phyloP scores from a whole-genome alignment of 345 rosid genomes.

The Punica granatum region DNA sequence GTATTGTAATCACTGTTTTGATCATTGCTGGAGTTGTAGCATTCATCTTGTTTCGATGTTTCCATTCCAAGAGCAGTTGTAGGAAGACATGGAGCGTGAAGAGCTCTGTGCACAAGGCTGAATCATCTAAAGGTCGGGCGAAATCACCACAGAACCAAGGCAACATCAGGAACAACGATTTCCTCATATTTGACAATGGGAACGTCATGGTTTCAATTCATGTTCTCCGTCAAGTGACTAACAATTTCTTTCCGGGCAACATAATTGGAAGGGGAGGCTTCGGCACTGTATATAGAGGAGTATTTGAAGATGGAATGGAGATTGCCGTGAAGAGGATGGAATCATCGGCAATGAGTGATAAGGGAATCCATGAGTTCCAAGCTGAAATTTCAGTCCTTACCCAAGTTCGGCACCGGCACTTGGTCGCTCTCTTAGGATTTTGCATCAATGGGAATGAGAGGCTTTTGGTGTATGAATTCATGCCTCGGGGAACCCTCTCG shows the following conservation, averaged over 20 bases:
- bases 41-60: constrained; percentile 39
- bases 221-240: constrained; percentile 58
- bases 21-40: constrained; percentile 29
- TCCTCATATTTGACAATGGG: constrained; percentile 45
- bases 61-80: constrained; percentile 25
- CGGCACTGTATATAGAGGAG: constrained; percentile 83
- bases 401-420: constrained; percentile 80
- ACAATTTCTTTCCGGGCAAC: constrained; percentile 55
- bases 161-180: constrained; percentile 27
- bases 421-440: constrained; percentile 80
- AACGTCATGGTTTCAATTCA: constrained; percentile 55
- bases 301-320: constrained; percentile 67
- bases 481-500: constrained; percentile 76
- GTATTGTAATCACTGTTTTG: constrained; percentile 30
- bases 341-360: constrained; percentile 37
- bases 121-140: constrained; percentile 17
- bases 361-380: constrained; percentile 76
- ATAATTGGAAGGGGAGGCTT: constrained; percentile 86
- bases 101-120: constrained; percentile 8
- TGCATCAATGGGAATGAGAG: constrained; percentile 77
- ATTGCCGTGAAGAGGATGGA: constrained; percentile 92
- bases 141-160: constrained; percentile 28
- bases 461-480: constrained; percentile 80
- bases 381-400: constrained; percentile 82
- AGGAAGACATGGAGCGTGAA: constrained; percentile 17